Evolutionary conservation across 2,329 filamentous ascomycete species (phyloP), one percentile per base, ranked within the genome.

Genomic region (Cercospora berteroae): DNA sequence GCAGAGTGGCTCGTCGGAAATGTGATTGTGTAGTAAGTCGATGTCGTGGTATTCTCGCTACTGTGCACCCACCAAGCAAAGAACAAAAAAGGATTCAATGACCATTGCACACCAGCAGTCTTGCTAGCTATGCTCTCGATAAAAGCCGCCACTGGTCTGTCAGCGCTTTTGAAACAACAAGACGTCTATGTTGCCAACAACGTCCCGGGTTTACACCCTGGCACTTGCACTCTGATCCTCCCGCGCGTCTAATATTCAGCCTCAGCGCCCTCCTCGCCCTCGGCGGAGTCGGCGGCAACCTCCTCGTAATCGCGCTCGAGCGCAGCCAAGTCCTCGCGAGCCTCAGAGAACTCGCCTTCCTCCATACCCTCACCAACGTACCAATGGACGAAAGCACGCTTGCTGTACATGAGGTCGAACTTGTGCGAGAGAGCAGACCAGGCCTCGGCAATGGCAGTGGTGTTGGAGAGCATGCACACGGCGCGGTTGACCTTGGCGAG

Each of bases 321-420:
- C 76, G 95, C 95, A 81, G 95, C 95, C 81, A 99, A 86, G 85
- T 99, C 95, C 86, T 99, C 95, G 82, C 95, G 94, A 73, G 95
- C 95, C 87, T 99, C 95, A 66, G 93, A 96, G 89, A 99, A 99
- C 84, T 99, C 95, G 83, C 95, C 95, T 83, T 99, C 95, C 88
- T 99, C 95, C 95, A 99, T 99, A 89, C 95, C 95, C 87, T 98
- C 95, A 85, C 95, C 95, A 80, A 99, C 95, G 79, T 98, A 99
- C 95, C 95, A 99, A 86, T 99, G 95, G 73, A 99, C 95, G 84
- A 99, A 99, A 71, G 95, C 95, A 86, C 95, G 95, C 91, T 99
- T 99, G 82, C 93, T 96, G 90, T 98, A 97, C 95, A 99, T 99
- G 81, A 99, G 92, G 80, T 99, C 95, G 86, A 99, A 99, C 86